A percentile compares a stretch with the other conserved stretches of the same genome.
Conservation (phyloP, 2,329 filamentous ascomycete species). For the Botrytis squamosa region DNA sequence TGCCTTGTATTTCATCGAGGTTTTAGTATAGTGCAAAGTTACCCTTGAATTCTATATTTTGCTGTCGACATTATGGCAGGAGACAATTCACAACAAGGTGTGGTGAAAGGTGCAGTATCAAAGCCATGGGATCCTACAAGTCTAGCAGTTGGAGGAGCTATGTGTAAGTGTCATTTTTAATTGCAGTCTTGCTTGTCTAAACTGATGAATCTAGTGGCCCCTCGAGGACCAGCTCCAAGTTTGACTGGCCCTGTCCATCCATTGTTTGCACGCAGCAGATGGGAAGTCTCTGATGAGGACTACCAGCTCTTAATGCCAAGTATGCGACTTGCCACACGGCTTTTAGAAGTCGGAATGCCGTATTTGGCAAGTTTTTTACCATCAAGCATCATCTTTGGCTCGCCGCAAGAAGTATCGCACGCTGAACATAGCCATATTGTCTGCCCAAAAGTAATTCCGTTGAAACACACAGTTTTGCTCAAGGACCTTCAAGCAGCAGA, state of each 20-base stretch:
- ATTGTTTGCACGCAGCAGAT: constrained; percentile 28
- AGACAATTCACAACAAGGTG: not conserved
- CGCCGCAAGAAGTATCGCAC: not conserved
- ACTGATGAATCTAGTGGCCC: not conserved
- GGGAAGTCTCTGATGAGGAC: constrained; percentile 28
- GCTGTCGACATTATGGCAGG: not conserved
- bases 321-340: constrained; percentile 32
- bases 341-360: constrained; percentile 30
- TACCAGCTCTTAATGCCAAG: constrained; percentile 31
- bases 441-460: constrained; percentile 11
- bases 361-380: constrained; percentile 33
- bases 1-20: not conserved
- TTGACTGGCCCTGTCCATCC: constrained; percentile 23
- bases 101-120: not conserved
- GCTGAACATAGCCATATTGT: not conserved
- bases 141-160: constrained; percentile 6
- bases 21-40: not conserved
- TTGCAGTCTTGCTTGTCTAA: not conserved
- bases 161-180: not conserved
- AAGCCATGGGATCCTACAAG: constrained; percentile 16
- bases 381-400: constrained; percentile 20
- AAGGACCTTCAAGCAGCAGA: constrained; percentile 23
- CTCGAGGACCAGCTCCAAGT: not conserved
- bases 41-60: not conserved
- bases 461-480: not conserved